Evolutionary conservation across 495 filamentous ascomycete genomes (phyloP).

Genomic region (Endocarpon pusillum): DNA sequence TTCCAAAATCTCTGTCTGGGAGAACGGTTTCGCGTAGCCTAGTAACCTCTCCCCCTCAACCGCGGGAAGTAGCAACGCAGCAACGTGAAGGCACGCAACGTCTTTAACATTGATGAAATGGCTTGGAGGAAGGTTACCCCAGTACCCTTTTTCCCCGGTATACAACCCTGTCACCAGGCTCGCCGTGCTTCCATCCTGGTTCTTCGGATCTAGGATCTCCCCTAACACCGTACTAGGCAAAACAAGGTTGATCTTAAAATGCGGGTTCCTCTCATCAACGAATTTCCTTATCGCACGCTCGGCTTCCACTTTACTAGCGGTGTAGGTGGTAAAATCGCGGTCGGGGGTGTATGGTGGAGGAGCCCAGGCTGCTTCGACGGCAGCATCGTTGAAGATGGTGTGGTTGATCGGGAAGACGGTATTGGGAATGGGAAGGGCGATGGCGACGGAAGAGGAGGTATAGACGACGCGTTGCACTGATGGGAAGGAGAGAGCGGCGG

Average conservation of each 20-base stretch:
- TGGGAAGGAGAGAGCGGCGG: constrained; percentile 22
- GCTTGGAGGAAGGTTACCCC: constrained; percentile 2
- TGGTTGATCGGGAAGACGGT: constrained; percentile 14
- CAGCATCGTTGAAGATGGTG: constrained; percentile 31
- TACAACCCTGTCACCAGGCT: neutral
- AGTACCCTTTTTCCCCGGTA: neutral
- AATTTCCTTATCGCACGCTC: constrained; percentile 1
- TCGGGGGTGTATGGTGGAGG: constrained; percentile 6
- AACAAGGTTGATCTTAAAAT: neutral
- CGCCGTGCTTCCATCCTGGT: neutral
- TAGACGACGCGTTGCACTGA: constrained; percentile 33
- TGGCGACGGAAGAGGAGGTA: constrained; percentile 32
- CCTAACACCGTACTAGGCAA: neutral
- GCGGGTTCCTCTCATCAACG: neutral
- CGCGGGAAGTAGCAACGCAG: constrained; percentile 22
- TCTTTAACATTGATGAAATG: constrained; percentile 31
- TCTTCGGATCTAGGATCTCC: neutral
- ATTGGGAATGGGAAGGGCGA: constrained; percentile 15
- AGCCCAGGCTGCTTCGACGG: constrained; percentile 23
- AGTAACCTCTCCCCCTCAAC: constrained; percentile 28
- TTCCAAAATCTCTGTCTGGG: constrained; percentile 19
- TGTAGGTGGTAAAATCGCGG: neutral
- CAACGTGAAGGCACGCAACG: constrained; percentile 28
- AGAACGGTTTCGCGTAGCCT: constrained; percentile 21
- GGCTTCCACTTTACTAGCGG: neutral